Evolutionary conservation across 78 protist species (phyloP), one percentile per base, ranked within the genome.

Genomic region (Dictyostelium brefeldianum): DNA sequence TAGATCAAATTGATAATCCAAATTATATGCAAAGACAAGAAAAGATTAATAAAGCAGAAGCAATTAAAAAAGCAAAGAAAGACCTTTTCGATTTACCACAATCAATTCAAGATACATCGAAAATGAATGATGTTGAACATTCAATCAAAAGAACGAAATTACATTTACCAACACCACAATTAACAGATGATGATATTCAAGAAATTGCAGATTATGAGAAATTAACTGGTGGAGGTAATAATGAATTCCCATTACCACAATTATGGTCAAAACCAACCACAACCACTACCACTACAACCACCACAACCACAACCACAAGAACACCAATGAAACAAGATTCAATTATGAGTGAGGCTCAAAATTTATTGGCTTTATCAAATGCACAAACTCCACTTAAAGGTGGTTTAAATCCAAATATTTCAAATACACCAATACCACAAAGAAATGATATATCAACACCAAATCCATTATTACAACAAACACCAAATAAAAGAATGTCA

Each of bases 101-200:
- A 18, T 85, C 29, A 7, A 17, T 98, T 53, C 70, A 78, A 11
- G 92, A 71, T 53, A 36, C 85, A 50, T 79, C 79, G 67, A 94
- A 87, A 70, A 15, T 78, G 65, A 96, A 94, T 62, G 98, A 97
- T 71, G 95, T 91, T 6, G 80, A 41, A 17, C 78, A 43, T 53
- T 51, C 80, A 12, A 15, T n/a, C 15, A 81, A 93, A 81, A 67
- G 98, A 48, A 75, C 94, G 3, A 47, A 56, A 84, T 29, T 98
- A 36, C 31, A 43, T 25, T 79, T 97, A 29, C 98, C 98, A 11
- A 89, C 80, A 5, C 98, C 98, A 22, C 98, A 97, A 77, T 83
- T 98, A 6, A 71, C 97, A 6, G 99, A 97, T 65, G 80, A 69
- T 53, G 98, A 97, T 90, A 79, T 97, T 11, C 95, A 83, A 50